Evolutionary conservation across 129 eudicot genomes (phyloP), one percentile per base, ranked within the genome.

Genomic region (Dittrichia graveolens): DNA sequence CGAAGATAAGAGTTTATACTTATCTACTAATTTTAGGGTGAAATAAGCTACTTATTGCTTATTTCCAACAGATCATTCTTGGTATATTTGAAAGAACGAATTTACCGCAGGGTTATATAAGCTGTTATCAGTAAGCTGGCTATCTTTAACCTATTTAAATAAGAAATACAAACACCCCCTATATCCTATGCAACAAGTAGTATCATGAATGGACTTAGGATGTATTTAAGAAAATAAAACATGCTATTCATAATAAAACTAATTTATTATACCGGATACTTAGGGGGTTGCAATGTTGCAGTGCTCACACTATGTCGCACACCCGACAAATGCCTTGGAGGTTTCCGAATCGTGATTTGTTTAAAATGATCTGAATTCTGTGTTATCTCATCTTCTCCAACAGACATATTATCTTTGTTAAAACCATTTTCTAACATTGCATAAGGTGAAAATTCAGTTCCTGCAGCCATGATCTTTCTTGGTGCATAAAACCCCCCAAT

Each of bases 251-350:
- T 58, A n/a, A 15, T 11, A 11, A 31, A 37, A 54, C 41, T 34
- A n/a, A 37, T 47, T 14, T 40, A 75, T 66, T 24, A 69, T 84
- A 91, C 97, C 81, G 63, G 77, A 71, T 81, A 82, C 38, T 78
- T 35, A 10, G 82, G 75, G 35, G 82, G 42, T 6, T 71, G 62
- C 18, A 85, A 75, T n/a, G 82, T 54, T 39, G 78, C 70, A 57
- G 92, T 75, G 83, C 85, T 86, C 60, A 88, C 78, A 43, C 86
- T 82, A 82, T 84, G 92, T 49, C 82, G 78, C 5, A 80, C 92
- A 38, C 83, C 78, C 0, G 97, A 81, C 34, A 84, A 70, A 76
- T 86, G 88, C 73, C 87, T 70, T 9, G 92, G 96, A 52, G 96
- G 97, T 64, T 79, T 88, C 14, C 80, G 81, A 47, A 61, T 77